A percentile compares a stretch with the other conserved stretches of the same genome.
Conservation (phyloP, 345 rosid species). For the Brassica juncea region DNA sequence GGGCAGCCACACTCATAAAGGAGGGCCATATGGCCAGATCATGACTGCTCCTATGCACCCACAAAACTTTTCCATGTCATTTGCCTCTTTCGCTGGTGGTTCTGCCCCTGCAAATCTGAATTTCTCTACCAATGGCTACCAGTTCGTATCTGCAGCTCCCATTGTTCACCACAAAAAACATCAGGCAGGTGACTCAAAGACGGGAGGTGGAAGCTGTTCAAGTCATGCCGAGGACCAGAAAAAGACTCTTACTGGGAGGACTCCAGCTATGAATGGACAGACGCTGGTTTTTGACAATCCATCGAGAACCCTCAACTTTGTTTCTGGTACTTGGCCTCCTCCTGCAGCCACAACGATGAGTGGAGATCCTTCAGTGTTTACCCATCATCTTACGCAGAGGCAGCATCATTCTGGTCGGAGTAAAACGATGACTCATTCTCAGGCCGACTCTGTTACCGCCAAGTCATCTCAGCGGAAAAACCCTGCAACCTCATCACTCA, state of each 20-base stretch:
- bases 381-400: conserved; percentile 43
- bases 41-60: conserved; percentile 43
- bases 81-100: conserved; percentile 46
- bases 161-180: conserved; percentile 44
- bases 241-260: conserved; percentile 41
- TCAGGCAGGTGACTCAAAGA: conserved; percentile 50
- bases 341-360: conserved; percentile 26
- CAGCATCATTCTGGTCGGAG: conserved; percentile 46
- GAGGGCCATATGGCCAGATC: conserved; percentile 46
- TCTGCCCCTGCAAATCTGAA: conserved; percentile 46
- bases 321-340: conserved; percentile 55
- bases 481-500: conserved; percentile 32
- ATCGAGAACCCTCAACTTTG: conserved; percentile 51
- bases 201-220: conserved; percentile 38
- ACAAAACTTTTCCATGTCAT: conserved; percentile 53
- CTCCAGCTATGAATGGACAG: conserved; percentile 41
- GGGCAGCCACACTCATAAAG: conserved; percentile 34
- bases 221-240: conserved; percentile 45
- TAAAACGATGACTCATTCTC: conserved; percentile 37
- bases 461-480: conserved; percentile 48
- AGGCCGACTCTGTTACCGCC: conserved; percentile 31
- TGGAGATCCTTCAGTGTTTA: conserved; percentile 35
- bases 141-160: conserved; percentile 40
- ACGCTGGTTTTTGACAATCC: conserved; percentile 56
- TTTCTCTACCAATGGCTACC: conserved; percentile 57